Percentiles rank a stretch among this genome's conserved stretches.
Conservation (phyloP, 331 rosid genomes). For the Prunus yedoensis region DNA sequence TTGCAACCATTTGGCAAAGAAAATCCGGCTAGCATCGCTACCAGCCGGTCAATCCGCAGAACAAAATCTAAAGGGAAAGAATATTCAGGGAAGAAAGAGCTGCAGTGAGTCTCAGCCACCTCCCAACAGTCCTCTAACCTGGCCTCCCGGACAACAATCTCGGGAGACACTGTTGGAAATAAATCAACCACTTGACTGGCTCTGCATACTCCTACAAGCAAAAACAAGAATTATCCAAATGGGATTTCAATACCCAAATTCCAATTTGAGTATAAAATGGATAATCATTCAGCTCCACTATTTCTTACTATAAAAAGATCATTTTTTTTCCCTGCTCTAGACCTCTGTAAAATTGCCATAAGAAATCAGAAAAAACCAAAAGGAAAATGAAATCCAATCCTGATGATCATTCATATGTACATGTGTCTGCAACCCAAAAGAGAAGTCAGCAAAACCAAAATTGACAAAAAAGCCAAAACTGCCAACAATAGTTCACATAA, state of each 20-base stretch:
- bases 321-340: background rate
- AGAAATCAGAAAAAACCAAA: background rate
- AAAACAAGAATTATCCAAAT: slow-evolving; percentile 29
- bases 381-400: background rate
- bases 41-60: slow-evolving; percentile 80
- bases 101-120: slow-evolving; percentile 99
- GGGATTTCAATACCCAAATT: background rate
- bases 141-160: slow-evolving; percentile 84
- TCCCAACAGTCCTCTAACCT: slow-evolving; percentile 97
- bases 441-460: slow-evolving; percentile 12
- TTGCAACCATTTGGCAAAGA: slow-evolving; percentile 77
- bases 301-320: too few species aligned
- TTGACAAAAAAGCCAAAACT: background rate
- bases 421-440: background rate
- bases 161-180: slow-evolving; percentile 73
- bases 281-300: background rate
- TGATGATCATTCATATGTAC: background rate
- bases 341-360: background rate
- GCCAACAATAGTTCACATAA: background rate
- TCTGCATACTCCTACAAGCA: slow-evolving; percentile 70
- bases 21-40: slow-evolving; percentile 82
- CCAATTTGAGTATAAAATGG: background rate
- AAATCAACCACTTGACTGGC: slow-evolving; percentile 87
- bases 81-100: slow-evolving; percentile 93
- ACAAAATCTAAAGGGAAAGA: slow-evolving; percentile 86